A percentile compares a stretch with the other conserved stretches of the same genome.
These are phyloP conservation scores for Cercospora canescens DNA, from an alignment of 2,329 filamentous ascomycete species.

Conservation along the genomic window DNA sequence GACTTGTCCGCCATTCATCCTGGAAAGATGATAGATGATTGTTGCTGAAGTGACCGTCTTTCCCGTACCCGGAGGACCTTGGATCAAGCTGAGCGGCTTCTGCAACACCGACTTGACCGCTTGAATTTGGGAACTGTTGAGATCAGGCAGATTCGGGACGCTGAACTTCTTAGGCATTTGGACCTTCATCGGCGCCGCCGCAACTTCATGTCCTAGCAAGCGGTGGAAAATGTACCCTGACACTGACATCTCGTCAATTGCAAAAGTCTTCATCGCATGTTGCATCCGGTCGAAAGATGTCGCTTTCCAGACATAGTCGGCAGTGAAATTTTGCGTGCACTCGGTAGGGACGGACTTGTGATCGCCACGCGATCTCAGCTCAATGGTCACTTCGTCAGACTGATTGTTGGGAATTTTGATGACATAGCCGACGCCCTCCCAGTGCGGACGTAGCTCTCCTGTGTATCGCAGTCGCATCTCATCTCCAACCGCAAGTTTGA, in stretches of 20 bases:
- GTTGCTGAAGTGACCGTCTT: constrained; percentile 99
- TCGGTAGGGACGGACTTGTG: constrained; percentile 96
- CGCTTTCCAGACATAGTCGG: constrained; percentile 99
- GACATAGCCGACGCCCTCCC: constrained; percentile 98
- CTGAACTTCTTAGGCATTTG: constrained; percentile 96
- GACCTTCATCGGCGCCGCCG: constrained; percentile 91
- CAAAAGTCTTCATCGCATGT: constrained; percentile 98
- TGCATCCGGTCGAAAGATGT: constrained; percentile 99
- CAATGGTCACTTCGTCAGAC: constrained; percentile 94
- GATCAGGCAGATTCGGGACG: constrained; percentile 87
- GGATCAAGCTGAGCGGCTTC: constrained; percentile 91
- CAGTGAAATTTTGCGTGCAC: constrained; percentile 95
- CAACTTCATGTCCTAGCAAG: constrained; percentile 90
- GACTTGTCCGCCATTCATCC: constrained; percentile 91
- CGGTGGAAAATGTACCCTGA: constrained; percentile 99
- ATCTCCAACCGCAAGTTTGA: constrained; percentile 95
- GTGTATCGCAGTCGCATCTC: constrained; percentile 98
- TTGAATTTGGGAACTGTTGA: constrained; percentile 93
- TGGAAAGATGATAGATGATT: constrained; percentile 96
- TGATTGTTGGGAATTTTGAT: constrained; percentile 99
- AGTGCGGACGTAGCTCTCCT: constrained; percentile 84
- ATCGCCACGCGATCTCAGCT: constrained; percentile 89
- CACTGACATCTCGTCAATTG: constrained; percentile 95
- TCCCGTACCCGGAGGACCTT: constrained; percentile 93
- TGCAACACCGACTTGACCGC: constrained; percentile 94